Percentiles rank a stretch among this genome's conserved stretches.
Evolutionary conservation across 2,329 filamentous ascomycete genomes (phyloP).

Genomic region (Alternaria consortialis): DNA sequence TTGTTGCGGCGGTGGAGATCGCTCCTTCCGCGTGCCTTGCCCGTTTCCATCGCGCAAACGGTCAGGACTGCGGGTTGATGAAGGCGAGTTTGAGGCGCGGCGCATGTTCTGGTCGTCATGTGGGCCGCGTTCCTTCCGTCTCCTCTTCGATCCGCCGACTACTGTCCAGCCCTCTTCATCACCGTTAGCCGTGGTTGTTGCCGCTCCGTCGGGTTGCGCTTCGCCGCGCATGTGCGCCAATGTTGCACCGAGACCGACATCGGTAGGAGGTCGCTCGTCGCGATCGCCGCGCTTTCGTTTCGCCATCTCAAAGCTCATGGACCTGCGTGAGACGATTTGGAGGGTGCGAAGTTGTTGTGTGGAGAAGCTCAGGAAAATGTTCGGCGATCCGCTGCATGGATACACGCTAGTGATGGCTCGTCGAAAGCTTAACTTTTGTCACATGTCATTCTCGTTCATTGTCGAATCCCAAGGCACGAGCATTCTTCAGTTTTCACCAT

Average conservation of each 20-base stretch:
- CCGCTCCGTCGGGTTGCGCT: slow-evolving; percentile 19
- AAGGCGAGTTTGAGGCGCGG: slow-evolving; percentile 10
- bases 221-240: slow-evolving; percentile 38
- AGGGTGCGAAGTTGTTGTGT: background rate
- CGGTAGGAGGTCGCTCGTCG: slow-evolving; percentile 26
- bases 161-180: slow-evolving; percentile 43
- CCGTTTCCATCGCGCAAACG: background rate
- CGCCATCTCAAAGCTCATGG: slow-evolving; percentile 33
- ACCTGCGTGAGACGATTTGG: background rate
- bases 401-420: background rate
- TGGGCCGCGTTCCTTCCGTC: slow-evolving; percentile 27
- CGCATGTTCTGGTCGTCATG: slow-evolving; percentile 7
- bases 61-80: slow-evolving; percentile 3
- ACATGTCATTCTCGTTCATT: background rate
- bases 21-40: slow-evolving; percentile 1
- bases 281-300: slow-evolving; percentile 42
- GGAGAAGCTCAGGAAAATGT: slow-evolving; percentile 11
- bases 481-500: background rate
- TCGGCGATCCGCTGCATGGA: slow-evolving; percentile 2
- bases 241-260: slow-evolving; percentile 43
- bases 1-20: slow-evolving; percentile 12
- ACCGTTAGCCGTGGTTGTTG: slow-evolving; percentile 16
- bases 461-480: background rate
- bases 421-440: background rate
- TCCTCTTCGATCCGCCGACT: slow-evolving; percentile 37